Base-by-base conservation (phyloP, 2,329 filamentous ascomycete species). In the Fusarium protoensiforme region DNA sequence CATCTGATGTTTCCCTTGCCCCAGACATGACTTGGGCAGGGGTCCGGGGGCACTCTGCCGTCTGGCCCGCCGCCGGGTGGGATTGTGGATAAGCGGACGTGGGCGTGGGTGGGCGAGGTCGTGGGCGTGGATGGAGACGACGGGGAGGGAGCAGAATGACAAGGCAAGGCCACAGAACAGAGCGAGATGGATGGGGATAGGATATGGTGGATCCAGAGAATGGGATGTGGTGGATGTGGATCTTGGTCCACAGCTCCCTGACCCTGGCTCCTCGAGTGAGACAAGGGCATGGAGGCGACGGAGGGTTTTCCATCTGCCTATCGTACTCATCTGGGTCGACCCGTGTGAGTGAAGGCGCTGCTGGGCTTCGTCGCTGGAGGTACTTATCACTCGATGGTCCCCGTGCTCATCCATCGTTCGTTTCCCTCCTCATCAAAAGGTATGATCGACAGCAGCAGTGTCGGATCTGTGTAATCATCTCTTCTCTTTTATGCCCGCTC, bases 371-470 rank as follows among this genome's bases (percentile, higher is more conserved):
- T 78, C 79, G 80, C 78, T 72, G 46, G 46, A 51, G 46, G 74
- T 87, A 87, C 86, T 86, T 88, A 87, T 88, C 80, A 81, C 78
- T 80, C 80, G 78, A 81, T 74, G 78, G 75, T 81, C 84, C 85
- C 85, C 84, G 79, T 84, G 84, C 80, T 78, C 77, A 64, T 81
- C 80, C 74, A 75, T 79, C 82, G 79, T 76, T 71, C 79, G 68
- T 82, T 80, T 67, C 69, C 51, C 72, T 75, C 75, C 65, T 77
- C 75, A 79, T 82, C 78, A 79, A 72, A 80, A 83, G 75, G 68
- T 82, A 85, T 83, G 84, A 87, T 87, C 84, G 84, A 83, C 84
- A 86, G 82, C 84, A 86, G 78, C 84, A 80, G 82, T 76, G 83
- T 85, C 80, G 81, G 82, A 83, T 82, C 81, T 81, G 80, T 81